These are phyloP conservation scores for Botryotinia calthae DNA, from an alignment of 2,329 filamentous ascomycete genomes.

Conservation along the genomic window DNA sequence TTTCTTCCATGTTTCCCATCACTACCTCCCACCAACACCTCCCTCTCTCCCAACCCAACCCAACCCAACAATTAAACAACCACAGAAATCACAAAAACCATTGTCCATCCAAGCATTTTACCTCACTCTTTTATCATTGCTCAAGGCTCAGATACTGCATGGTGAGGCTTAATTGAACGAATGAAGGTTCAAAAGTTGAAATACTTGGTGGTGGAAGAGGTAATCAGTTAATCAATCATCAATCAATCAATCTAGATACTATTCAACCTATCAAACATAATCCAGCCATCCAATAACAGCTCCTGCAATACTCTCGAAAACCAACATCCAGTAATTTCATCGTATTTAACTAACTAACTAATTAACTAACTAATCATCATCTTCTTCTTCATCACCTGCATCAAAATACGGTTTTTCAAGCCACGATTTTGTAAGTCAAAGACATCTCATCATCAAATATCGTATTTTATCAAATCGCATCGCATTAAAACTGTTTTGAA, in stretches of 20 bases:
- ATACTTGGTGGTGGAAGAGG: neutral
- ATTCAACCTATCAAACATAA: too few relatives aligned
- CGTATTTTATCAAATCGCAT: neutral
- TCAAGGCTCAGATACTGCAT: neutral
- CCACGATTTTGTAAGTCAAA: neutral
- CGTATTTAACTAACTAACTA: neutral
- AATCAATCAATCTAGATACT: too few relatives aligned
- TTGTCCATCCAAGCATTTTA: too few relatives aligned
- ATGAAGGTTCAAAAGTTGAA: too few relatives aligned
- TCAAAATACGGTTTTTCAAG: neutral
- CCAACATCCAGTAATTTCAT: neutral
- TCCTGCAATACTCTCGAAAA: neutral
- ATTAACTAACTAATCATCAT: neutral
- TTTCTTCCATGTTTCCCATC: too few relatives aligned
- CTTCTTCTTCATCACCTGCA: too few relatives aligned
- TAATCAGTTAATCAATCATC: neutral
- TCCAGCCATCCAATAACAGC: neutral
- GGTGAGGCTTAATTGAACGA: neutral
- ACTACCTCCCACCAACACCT: too few relatives aligned
- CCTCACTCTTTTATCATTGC: too few relatives aligned
- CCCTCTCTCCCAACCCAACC: too few relatives aligned
- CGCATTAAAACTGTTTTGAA: neutral
- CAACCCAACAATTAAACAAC: too few relatives aligned
- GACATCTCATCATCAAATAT: neutral
- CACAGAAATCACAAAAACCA: too few relatives aligned